These are phyloP conservation scores for Claviceps arundinis DNA, from an alignment of 2,329 filamentous ascomycete genomes.

Conservation along the genomic window DNA sequence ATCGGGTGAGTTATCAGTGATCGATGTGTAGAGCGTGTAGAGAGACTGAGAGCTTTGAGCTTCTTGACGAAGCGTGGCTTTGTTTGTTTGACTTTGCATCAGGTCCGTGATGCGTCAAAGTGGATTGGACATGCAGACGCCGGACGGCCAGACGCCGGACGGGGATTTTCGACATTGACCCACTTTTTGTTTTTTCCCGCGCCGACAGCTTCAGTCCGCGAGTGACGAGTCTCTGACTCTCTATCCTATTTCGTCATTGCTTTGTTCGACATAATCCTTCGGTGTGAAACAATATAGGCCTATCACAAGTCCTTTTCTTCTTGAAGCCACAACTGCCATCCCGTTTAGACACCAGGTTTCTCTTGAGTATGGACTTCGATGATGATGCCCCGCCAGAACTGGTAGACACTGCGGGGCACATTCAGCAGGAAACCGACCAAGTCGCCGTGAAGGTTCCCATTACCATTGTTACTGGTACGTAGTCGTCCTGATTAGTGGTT, in stretches of 20 bases:
- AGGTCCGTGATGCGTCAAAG: not conserved
- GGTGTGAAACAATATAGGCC: not conserved
- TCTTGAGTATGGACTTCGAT: slow-evolving; percentile 42
- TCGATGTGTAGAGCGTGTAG: not conserved
- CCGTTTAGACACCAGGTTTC: not conserved
- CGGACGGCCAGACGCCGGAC: too few species aligned
- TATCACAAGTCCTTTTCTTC: not conserved
- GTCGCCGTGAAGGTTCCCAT: slow-evolving; percentile 60
- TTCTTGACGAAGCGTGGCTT: too few species aligned
- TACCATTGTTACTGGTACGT: slow-evolving; percentile 65
- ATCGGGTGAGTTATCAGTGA: not conserved
- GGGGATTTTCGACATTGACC: not conserved
- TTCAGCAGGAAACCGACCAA: slow-evolving; percentile 28
- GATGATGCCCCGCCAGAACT: slow-evolving; percentile 57
- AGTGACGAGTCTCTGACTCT: too few species aligned
- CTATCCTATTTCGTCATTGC: not conserved
- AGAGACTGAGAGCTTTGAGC: not conserved
- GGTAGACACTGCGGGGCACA: slow-evolving; percentile 29
- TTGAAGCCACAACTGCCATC: not conserved
- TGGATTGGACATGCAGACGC: not conserved
- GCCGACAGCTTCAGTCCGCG: not conserved
- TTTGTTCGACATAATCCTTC: too few species aligned
- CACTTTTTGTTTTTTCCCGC: not conserved
- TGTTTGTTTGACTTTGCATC: too few species aligned
- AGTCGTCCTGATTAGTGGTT: not conserved